phyloP scores from a whole-genome alignment of 176 grass and related monocot genomes.

The Puccinellia tenuiflora region DNA sequence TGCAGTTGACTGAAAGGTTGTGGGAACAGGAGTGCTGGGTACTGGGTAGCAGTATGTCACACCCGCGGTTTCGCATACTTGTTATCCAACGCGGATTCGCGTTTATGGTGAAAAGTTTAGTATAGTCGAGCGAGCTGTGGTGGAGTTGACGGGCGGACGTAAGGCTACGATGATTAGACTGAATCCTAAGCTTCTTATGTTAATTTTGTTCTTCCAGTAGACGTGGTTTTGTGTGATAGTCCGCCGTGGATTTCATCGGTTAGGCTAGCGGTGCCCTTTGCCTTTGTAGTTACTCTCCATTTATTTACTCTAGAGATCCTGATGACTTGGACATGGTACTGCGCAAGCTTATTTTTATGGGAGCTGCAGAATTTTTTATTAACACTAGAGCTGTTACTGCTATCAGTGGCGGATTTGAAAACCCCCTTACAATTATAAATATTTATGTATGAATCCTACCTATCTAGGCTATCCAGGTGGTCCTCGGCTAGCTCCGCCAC shows the following conservation, averaged over 20 bases:
- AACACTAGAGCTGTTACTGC: background rate
- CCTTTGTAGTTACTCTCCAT: background rate
- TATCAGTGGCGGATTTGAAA: too few relatives aligned
- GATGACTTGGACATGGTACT: background rate
- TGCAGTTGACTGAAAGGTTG: background rate
- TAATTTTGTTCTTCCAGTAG: background rate
- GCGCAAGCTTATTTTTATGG: background rate
- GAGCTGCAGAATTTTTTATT: background rate
- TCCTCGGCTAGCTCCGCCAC: too few relatives aligned
- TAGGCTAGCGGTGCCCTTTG: background rate
- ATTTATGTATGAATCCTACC: too few relatives aligned
- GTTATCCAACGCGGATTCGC: background rate
- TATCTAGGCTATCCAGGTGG: too few relatives aligned
- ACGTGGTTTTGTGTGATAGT: background rate
- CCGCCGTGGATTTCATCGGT: background rate
- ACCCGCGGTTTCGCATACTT: constrained; percentile 1
- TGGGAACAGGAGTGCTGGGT: background rate
- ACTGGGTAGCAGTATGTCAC: background rate
- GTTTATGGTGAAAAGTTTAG: background rate
- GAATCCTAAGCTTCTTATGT: background rate
- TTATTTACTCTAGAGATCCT: background rate
- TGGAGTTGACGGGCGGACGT: background rate
- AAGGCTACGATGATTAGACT: background rate
- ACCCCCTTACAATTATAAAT: too few relatives aligned
- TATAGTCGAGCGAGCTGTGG: background rate